Percentiles rank a stretch among this genome's conserved stretches.
phyloP scores from a whole-genome alignment of 192 early-diverging fungal species.

The Mortierella alpina region DNA sequence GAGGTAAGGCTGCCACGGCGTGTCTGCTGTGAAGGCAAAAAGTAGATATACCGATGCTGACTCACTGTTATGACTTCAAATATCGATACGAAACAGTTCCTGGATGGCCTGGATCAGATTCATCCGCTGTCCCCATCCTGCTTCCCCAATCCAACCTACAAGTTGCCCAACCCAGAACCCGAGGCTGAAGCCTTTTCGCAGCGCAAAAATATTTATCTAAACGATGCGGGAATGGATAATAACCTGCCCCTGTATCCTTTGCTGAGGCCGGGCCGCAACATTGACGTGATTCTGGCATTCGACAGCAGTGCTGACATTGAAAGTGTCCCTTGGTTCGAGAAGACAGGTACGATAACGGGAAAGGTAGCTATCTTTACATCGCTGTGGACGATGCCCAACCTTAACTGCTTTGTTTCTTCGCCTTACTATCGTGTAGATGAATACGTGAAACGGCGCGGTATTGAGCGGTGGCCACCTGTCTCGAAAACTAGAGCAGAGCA shows the following conservation, averaged over 20 bases:
- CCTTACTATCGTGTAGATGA: constrained; percentile 53
- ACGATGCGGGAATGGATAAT: constrained; percentile 86
- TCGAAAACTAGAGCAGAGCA: constrained; percentile 45
- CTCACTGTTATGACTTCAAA: not conserved
- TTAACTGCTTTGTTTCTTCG: not conserved
- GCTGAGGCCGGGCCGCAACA: constrained; percentile 68
- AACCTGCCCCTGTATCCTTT: constrained; percentile 84
- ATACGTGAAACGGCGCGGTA: constrained; percentile 68
- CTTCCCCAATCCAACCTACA: constrained; percentile 77
- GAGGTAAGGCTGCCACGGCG: constrained; percentile 18
- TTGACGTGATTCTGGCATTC: constrained; percentile 80
- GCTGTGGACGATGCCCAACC: not conserved
- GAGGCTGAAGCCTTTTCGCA: constrained; percentile 33
- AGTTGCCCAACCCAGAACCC: constrained; percentile 49
- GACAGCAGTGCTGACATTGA: constrained; percentile 82
- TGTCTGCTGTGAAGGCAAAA: not conserved
- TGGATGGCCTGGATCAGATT: constrained; percentile 62
- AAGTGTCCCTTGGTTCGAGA: constrained; percentile 72
- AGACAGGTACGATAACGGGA: constrained; percentile 47
- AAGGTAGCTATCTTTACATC: not conserved
- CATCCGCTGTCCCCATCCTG: constrained; percentile 76
- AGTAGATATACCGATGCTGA: not conserved
- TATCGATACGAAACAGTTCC: constrained; percentile 39
- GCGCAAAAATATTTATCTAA: constrained; percentile 61
- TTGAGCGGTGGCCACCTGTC: constrained; percentile 66